phyloP scores from a whole-genome alignment of 129 eudicot genomes.

The Chrysanthemum makinoi region DNA sequence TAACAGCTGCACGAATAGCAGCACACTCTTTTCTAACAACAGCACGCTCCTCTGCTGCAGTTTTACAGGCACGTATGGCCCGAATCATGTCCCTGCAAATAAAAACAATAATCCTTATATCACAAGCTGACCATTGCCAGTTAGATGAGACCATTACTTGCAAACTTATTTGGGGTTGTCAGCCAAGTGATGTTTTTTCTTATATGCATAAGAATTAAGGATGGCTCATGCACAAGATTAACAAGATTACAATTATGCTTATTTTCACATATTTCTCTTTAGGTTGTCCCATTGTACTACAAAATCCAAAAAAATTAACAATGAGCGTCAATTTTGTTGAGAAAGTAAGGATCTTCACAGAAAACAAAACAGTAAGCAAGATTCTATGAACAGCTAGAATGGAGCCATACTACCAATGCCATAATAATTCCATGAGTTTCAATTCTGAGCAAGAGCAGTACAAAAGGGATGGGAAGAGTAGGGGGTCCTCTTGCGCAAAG shows the following conservation, averaged over 20 bases:
- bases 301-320: not conserved
- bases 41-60: constrained; percentile 99
- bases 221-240: constrained; percentile 60
- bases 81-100: constrained; percentile 98
- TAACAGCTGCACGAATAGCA: constrained; percentile 91
- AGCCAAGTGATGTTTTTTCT: too few species aligned
- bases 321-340: not conserved
- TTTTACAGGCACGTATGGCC: constrained; percentile 99
- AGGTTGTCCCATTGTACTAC: too few species aligned
- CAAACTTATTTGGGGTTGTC: constrained; percentile 50
- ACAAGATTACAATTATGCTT: not conserved
- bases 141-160: constrained; percentile 37
- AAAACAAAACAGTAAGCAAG: constrained; percentile 2
- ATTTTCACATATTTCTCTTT: too few species aligned
- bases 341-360: not conserved
- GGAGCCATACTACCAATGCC: not conserved
- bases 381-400: constrained; percentile 7
- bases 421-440: not conserved
- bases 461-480: too few species aligned
- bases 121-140: too few species aligned
- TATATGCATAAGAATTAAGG: constrained; percentile 18
- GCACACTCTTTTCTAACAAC: constrained; percentile 97
- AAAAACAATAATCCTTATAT: too few species aligned
- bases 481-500: too few species aligned
- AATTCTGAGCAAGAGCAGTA: not conserved